Conservation (phyloP, 371 early-diverging fungal genomes). For the Basidiobolus meristosporus region DNA sequence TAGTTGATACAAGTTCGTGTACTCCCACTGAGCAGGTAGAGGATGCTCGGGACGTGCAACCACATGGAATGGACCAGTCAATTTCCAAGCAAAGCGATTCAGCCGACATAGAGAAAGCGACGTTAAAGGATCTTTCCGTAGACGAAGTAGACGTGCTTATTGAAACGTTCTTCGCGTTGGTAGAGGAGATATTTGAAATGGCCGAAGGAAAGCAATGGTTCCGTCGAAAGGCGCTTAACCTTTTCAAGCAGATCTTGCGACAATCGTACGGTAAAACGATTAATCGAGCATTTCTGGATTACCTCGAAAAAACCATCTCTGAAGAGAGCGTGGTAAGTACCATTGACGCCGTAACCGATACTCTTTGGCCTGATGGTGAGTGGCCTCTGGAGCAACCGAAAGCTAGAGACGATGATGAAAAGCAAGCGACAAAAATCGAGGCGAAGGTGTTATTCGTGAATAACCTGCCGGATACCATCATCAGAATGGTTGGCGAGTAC, state of each 20-base stretch:
- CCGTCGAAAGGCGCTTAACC: constrained; percentile 7
- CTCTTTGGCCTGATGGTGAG: constrained; percentile 7
- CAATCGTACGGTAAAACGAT: constrained; percentile 5
- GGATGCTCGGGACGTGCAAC: no score
- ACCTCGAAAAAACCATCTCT: background rate
- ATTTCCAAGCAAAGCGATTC: background rate
- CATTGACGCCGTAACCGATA: constrained; percentile 2
- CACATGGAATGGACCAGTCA: no score
- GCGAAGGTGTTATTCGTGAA: constrained; percentile 5
- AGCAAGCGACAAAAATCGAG: constrained; percentile 3
- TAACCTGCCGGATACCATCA: background rate
- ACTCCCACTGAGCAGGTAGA: no score
- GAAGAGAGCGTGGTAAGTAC: constrained; percentile 1
- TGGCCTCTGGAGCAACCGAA: constrained; percentile 2
- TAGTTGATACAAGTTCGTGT: no score
- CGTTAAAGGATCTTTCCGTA: background rate
- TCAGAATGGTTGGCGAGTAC: constrained; percentile 4
- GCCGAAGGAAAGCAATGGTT: constrained; percentile 7
- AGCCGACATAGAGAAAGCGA: no score
- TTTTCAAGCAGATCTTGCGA: constrained; percentile 5
- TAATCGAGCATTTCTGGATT: constrained; percentile 3
- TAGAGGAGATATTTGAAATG: constrained; percentile 9
- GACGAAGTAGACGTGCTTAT: constrained; percentile 7
- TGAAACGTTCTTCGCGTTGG: constrained; percentile 6
- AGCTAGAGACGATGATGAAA: constrained; percentile 5